Percentiles rank a stretch among this genome's conserved stretches.
Conservation (phyloP, 805 yeast genomes). For the Hyphopichia homilentoma region DNA sequence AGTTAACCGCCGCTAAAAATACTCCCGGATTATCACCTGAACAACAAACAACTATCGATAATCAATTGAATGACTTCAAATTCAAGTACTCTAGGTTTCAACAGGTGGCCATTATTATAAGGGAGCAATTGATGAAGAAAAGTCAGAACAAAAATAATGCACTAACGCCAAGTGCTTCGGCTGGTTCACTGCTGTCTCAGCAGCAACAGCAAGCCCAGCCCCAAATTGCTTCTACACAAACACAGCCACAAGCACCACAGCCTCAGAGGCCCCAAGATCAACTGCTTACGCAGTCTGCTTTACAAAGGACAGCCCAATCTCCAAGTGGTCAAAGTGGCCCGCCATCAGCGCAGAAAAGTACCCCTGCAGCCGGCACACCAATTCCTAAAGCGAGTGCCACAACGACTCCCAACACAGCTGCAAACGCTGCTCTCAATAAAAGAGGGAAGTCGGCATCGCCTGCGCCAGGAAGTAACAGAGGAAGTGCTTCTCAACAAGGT, state of each 20-base stretch:
- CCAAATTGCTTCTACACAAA: constrained; percentile 1
- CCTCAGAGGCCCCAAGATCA: too few relatives aligned
- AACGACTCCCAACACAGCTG: constrained; percentile 4
- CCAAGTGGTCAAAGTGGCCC: not conserved
- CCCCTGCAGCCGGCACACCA: constrained; percentile 1
- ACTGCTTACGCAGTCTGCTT: constrained; percentile 6
- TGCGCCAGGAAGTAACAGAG: constrained; percentile 9
- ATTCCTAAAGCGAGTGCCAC: constrained; percentile 2
- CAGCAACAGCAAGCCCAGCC: constrained; percentile 1
- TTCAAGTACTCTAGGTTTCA: constrained; percentile 47
- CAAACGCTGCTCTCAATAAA: constrained; percentile 3
- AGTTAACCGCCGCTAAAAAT: constrained; percentile 46
- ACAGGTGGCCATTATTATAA: constrained; percentile 46
- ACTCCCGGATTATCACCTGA: constrained; percentile 44
- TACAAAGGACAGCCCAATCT: constrained; percentile 1
- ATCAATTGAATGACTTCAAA: constrained; percentile 47
- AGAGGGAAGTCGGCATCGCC: constrained; percentile 4
- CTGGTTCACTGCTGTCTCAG: constrained; percentile 6
- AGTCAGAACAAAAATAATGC: constrained; percentile 13
- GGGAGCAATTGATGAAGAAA: constrained; percentile 36
- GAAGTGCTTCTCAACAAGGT: constrained; percentile 6
- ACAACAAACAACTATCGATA: constrained; percentile 39
- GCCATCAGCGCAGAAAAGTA: constrained; percentile 1
- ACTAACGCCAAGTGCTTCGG: constrained; percentile 6
- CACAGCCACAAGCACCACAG: constrained; percentile 9